Percentiles rank a stretch among this genome's conserved stretches.
Evolutionary conservation across 1,284 basidiomycete genomes (phyloP).

Genomic region (Apiotrichum akiyoshidainum): DNA sequence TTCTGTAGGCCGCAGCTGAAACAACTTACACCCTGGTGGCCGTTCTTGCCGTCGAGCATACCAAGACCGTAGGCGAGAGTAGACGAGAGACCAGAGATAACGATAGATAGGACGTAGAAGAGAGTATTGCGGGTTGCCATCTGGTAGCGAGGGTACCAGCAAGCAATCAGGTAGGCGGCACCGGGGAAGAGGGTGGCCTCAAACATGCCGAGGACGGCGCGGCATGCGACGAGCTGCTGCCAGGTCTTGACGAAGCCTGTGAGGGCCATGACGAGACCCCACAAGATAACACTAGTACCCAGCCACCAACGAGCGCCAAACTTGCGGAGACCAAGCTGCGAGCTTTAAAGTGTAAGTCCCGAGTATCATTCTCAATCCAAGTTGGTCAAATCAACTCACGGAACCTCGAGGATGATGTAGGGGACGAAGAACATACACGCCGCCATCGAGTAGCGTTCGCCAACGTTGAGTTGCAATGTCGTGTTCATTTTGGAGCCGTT

Average conservation of each 20-base stretch:
- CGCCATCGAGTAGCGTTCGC: conserved; percentile 46
- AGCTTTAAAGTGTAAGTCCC: background rate
- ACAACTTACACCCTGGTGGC: background rate
- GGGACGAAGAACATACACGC: conserved; percentile 47
- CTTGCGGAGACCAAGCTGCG: conserved; percentile 17
- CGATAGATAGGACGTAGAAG: conserved; percentile 20
- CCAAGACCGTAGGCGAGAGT: conserved; percentile 14
- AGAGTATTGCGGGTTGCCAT: conserved; percentile 19
- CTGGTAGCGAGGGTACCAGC: conserved; percentile 21
- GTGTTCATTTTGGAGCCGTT: conserved; percentile 25
- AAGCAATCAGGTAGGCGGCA: conserved; percentile 23
- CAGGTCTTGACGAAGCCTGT: conserved; percentile 42
- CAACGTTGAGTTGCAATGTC: conserved; percentile 34
- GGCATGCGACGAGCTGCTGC: conserved; percentile 22
- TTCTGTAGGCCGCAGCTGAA: background rate
- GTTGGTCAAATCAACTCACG: conserved; percentile 1
- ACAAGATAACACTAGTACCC: conserved; percentile 32
- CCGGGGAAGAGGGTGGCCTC: conserved; percentile 30
- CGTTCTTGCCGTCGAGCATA: conserved; percentile 4
- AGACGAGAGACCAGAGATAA: conserved; percentile 14
- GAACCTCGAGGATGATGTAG: conserved; percentile 49
- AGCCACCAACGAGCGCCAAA: conserved; percentile 25
- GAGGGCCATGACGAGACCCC: conserved; percentile 41
- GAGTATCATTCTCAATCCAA: background rate
- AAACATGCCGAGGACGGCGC: conserved; percentile 26